Evolutionary conservation across 306 rosid genomes (phyloP).

Genomic region (Hippophae tibetana): DNA sequence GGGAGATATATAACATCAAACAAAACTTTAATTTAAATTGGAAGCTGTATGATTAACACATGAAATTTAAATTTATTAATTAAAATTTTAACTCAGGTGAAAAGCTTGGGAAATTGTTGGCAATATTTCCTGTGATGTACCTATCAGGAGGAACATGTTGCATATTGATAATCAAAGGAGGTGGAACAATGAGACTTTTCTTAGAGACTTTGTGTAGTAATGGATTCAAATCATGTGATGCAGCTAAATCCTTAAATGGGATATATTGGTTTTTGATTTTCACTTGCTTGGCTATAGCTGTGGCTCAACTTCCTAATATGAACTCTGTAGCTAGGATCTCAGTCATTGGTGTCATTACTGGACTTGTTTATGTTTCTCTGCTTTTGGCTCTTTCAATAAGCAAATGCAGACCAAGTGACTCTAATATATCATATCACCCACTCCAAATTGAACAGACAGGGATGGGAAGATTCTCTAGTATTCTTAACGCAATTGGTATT

Average conservation of each 20-base stretch:
- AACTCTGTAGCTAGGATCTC: slow-evolving; percentile 47
- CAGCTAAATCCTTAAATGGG: slow-evolving; percentile 18
- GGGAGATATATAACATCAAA: too few relatives aligned
- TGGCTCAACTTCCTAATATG: slow-evolving; percentile 55
- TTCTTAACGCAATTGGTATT: slow-evolving; percentile 45
- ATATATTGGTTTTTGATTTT: slow-evolving; percentile 50
- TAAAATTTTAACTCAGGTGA: slow-evolving; percentile 29
- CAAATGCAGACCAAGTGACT: slow-evolving; percentile 25
- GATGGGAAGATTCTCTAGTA: slow-evolving; percentile 8
- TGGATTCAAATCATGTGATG: slow-evolving; percentile 10
- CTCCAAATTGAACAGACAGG: not conserved
- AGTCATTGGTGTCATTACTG: slow-evolving; percentile 32
- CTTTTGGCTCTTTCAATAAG: slow-evolving; percentile 45
- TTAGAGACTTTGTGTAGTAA: slow-evolving; percentile 27
- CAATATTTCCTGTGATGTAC: slow-evolving; percentile 54
- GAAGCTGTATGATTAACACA: too few relatives aligned
- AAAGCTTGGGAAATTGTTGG: slow-evolving; percentile 47
- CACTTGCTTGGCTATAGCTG: slow-evolving; percentile 33
- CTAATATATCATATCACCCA: slow-evolving; percentile 18
- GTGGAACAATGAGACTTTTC: slow-evolving; percentile 36
- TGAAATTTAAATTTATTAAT: not conserved
- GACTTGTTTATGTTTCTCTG: slow-evolving; percentile 29
- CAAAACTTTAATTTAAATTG: too few relatives aligned
- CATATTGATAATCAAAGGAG: slow-evolving; percentile 55
- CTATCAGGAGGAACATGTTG: slow-evolving; percentile 68